phyloP scores from a whole-genome alignment of 169 alveolate species.

The Plasmodium malariae region DNA sequence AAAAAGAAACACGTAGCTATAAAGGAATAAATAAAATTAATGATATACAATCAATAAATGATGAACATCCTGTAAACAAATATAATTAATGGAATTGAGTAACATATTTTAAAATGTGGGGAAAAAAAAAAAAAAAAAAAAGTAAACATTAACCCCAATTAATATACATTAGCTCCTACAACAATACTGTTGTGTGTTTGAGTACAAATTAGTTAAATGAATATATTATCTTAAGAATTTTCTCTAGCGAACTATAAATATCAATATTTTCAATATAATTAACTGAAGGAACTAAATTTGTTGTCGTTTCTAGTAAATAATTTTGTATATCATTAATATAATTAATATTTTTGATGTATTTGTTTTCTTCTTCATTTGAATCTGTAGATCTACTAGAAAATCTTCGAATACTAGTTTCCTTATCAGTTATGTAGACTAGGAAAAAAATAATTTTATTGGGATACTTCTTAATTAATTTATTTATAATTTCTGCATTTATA shows the following conservation, averaged over 20 bases:
- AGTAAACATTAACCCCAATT: no score
- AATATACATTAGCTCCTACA: no score
- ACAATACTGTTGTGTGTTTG: not conserved
- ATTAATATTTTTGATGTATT: constrained; percentile 68
- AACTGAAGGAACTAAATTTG: constrained; percentile 27
- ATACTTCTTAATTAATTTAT: constrained; percentile 39
- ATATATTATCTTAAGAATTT: constrained; percentile 30
- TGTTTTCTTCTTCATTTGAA: constrained; percentile 40
- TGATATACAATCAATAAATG: no score
- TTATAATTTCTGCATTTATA: constrained; percentile 29
- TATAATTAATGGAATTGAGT: no score
- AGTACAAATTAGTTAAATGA: not conserved
- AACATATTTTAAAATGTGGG: no score
- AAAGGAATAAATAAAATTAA: not conserved
- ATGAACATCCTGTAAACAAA: no score
- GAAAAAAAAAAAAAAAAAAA: no score
- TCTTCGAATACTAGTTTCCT: constrained; percentile 66
- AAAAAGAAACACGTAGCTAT: not conserved
- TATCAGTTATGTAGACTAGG: constrained; percentile 66
- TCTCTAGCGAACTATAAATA: constrained; percentile 55
- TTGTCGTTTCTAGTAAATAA: constrained; percentile 26
- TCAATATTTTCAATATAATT: constrained; percentile 71
- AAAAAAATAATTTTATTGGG: constrained; percentile 65
- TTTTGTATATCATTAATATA: constrained; percentile 66
- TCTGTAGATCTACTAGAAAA: constrained; percentile 42